Evolutionary conservation across 2,329 filamentous ascomycete genomes (phyloP), one percentile per base, ranked within the genome.

Genomic region (Aspergillus fumigatus): DNA sequence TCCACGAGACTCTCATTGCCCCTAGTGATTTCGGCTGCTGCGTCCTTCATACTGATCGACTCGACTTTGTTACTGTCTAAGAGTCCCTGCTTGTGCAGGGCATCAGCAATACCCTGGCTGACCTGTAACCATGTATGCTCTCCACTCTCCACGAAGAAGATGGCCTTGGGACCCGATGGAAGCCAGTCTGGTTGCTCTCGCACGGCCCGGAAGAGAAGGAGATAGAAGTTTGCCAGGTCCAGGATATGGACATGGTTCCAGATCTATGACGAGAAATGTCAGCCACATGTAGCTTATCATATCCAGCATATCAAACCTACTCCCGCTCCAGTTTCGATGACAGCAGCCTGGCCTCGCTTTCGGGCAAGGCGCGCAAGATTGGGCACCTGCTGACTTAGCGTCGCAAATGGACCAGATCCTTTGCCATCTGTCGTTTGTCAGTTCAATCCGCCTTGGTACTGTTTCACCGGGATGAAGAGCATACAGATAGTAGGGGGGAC

Each of bases 211-310:
- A 79, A 58, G 0, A 80, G 45, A 0, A 77, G 53, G 47, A 72
- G 69, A 61, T 78, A 82, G 1, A 82, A 59, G 0, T 66, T 62
- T 0, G 72, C 73, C 6, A 81, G 67, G 59, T 82, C 79, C 3
- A 65, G 64, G 3, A 82, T 69, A 49, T 81, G 79, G 3, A 81
- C 75, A 55, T 79, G 70, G 45, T 77, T 76, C 70, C 74, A 79
- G 14, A 38, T 38, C 32, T 38, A 38, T 35, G 32, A 35, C 32
- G 14, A 6, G 14, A 7, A 35, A 38, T 17, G 14, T 38, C 14
- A 17, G 32, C 6, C 5, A 38, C 1, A 35, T 11, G 3, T 10
- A 11, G 17, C 17, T 14, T 38, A 38, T 7, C 32, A 38, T 35
- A 38, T 38, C 17, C 14, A 3, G 32, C 8, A 17, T 38, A 38